Base-by-base conservation (phyloP, 495 filamentous ascomycete genomes). In the Trichoderma reesei region DNA sequence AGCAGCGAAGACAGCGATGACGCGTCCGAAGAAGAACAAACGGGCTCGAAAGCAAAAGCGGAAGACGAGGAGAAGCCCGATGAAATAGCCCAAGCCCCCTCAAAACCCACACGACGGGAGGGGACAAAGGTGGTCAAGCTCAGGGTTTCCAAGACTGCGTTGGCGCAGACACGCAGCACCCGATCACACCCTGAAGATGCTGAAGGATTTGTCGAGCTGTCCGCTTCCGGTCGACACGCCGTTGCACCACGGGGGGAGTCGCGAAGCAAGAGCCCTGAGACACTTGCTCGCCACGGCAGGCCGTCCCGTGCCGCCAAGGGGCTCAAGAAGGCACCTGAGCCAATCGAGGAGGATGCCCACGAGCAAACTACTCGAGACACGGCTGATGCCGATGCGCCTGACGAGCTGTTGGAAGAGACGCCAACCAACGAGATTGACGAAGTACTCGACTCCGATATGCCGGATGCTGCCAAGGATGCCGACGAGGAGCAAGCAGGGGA, bases 201-300 rank as follows among this genome's bases (percentile, higher is more conserved):
- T 1, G 77, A 79, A 44, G 76, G 76, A 48, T 64, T 79, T 14
- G 34, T 80, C 2, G 77, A 81, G 62, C 77, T 96, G 39, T 86
- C 90, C 0, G 87, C 86, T 68, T 95, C 91, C 3, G 91, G 91
- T 13, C 84, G 80, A 68, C 90, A 95, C 71, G 83, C 86, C 14
- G 77, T 86, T 37, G 76, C 81, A 37, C 84, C 82, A 14, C 64
- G 74, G 51, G 68, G 74, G 51, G 68, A 64, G 36, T 75, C 77
- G 8, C 70, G 70, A 46, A 90, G 89, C 13, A 79, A 72, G 44
- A 91, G 84, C 66, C 91, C 90, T 2, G 89, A 92, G 67, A 68
- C 78, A 38, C 71, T 79, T 60, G 63, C 71, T 36, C 73, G 73
- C 31, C 59, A 63, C 14, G 67, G 65, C 20, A 80, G 86, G 64